Evolutionary conservation across 805 yeast genomes (phyloP).

Genomic region (Metschnikowia borealis): DNA sequence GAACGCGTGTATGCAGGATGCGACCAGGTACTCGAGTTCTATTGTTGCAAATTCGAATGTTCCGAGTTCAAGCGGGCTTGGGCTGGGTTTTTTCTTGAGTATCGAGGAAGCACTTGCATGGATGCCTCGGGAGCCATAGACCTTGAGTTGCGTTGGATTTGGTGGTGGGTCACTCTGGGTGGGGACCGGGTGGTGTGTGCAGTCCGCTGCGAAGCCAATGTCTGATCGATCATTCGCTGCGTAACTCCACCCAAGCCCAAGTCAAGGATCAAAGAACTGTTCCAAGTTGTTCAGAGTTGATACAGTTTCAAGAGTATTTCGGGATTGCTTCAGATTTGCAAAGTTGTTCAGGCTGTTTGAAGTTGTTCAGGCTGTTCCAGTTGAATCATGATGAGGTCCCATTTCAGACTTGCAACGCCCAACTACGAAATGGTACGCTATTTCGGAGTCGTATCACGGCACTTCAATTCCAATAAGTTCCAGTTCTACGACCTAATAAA

Average conservation of each 20-base stretch:
- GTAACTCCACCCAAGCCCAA: not conserved
- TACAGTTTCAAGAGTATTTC: too few relatives aligned
- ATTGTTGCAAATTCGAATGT: too few relatives aligned
- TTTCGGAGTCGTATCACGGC: not conserved
- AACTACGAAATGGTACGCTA: not conserved
- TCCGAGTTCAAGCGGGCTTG: constrained; percentile 13
- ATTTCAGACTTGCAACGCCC: not conserved
- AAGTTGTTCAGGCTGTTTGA: not conserved
- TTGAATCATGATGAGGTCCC: not conserved
- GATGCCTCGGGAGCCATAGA: not conserved
- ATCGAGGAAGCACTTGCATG: constrained; percentile 52
- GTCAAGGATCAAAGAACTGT: not conserved
- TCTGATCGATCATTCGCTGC: not conserved
- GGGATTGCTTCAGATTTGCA: too few relatives aligned
- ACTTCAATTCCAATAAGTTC: constrained; percentile 15
- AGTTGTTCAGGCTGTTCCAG: too few relatives aligned
- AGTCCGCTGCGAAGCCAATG: not conserved
- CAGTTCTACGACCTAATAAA: constrained; percentile 36
- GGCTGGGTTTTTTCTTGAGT: constrained; percentile 41
- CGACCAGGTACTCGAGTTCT: not conserved
- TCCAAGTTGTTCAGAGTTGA: too few relatives aligned
- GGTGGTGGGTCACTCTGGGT: not conserved
- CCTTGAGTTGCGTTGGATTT: too few relatives aligned
- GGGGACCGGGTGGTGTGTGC: not conserved
- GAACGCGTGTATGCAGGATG: constrained; percentile 16